Base-by-base conservation (phyloP, 2,329 filamentous ascomycete species). In the Epichloe brachyelytri region DNA sequence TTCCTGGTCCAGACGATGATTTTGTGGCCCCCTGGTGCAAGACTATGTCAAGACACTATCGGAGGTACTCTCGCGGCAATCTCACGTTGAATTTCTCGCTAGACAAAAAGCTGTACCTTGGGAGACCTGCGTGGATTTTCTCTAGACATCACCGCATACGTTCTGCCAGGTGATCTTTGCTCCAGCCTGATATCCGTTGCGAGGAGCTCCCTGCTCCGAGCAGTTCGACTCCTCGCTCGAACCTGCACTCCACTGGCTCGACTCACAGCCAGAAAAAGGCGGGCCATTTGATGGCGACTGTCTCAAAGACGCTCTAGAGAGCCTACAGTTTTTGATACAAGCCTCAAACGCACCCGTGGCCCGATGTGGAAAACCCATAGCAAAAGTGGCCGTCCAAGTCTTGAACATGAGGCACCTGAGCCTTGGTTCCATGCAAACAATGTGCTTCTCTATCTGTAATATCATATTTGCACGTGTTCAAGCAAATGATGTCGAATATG, bases 31-130 rank as follows among this genome's bases (percentile, higher is more conserved):
- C 85, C 12, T 98, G 5, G 70, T 82, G 22, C 75, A 82, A 46
- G 82, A 93, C 61, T 95, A 96, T 63, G 76, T 87, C 57, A 95
- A 87, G 69, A 78, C 82, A 19, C 70, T 98, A 57, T 72, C 78
- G 4, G 74, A 78, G 30, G 68, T 96, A 3, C 75, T 97, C 17
- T 79, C 81, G 41, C 79, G 86, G 59, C 79, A 81, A 44, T 77
- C 87, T 17, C 88, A 94, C 64, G 81, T 86, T 30, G 94, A 97
- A 66, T 83, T 89, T 59, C 72, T 97, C 12, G 77, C 80, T 11
- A 68, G 72, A 22, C 66, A 71, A 15, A 65, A 69, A 3, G 71
- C 71, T 19, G 73, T 79, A 14, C 75, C 80, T 52, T 95, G 90
- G 89, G 70, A 80, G 46, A 67, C 70, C 10, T 78, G 84, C 48